These are phyloP conservation scores for Calonectria pseudoreteaudii DNA, from an alignment of 2,329 filamentous ascomycete genomes.

Conservation along the genomic window DNA sequence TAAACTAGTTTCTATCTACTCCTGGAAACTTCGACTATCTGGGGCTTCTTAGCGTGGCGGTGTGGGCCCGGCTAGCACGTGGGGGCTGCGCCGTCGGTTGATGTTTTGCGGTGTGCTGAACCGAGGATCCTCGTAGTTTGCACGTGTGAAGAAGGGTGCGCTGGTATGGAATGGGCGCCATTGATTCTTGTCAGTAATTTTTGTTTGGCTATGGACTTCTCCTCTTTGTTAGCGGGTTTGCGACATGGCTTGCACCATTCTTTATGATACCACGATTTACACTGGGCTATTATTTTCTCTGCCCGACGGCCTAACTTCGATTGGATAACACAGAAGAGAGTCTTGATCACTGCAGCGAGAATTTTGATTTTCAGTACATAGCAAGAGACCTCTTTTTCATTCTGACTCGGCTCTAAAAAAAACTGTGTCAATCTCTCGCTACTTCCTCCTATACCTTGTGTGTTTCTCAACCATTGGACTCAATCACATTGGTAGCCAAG, in stretches of 20 bases:
- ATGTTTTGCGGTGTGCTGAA: background rate
- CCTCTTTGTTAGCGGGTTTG: background rate
- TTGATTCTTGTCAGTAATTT: background rate
- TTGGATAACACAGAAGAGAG: background rate
- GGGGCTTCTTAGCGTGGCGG: background rate
- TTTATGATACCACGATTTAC: slow-evolving; percentile 15
- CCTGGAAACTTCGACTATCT: background rate
- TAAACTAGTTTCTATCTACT: background rate
- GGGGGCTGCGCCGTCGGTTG: background rate
- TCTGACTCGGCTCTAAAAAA: slow-evolving; percentile 23
- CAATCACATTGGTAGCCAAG: background rate
- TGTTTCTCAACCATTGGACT: background rate
- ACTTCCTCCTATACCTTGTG: background rate
- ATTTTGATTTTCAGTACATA: background rate
- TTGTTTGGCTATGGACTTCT: background rate
- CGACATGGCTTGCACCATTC: background rate
- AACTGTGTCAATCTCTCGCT: background rate
- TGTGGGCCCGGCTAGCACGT: background rate
- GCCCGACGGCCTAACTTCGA: background rate
- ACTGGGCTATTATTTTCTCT: background rate
- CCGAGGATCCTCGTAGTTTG: background rate
- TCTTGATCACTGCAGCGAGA: background rate
- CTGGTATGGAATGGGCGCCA: background rate
- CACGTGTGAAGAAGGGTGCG: background rate
- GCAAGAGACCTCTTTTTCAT: slow-evolving; percentile 24